Evolutionary conservation across 345 rosid genomes (phyloP).

Genomic region (Adansonia digitata): DNA sequence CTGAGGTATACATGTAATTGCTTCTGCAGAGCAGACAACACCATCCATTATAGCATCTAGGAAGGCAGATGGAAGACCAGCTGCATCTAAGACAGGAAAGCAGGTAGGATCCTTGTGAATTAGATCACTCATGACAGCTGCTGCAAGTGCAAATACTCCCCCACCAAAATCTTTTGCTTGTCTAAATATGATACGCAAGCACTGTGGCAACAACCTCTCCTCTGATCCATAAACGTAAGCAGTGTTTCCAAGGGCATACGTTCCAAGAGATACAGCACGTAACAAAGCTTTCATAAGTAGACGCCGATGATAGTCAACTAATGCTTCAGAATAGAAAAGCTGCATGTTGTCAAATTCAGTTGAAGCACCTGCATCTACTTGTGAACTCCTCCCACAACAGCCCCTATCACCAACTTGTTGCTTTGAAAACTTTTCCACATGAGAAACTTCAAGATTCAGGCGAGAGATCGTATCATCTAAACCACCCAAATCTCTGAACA

Average conservation of each 20-base stretch:
- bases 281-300: constrained; percentile 74
- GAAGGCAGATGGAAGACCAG: constrained; percentile 89
- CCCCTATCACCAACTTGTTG: constrained; percentile 50
- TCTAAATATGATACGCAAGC: constrained; percentile 72
- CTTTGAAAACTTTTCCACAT: constrained; percentile 49
- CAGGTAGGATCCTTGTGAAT: constrained; percentile 97
- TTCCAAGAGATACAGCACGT: constrained; percentile 90
- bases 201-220: constrained; percentile 81
- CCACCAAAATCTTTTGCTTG: constrained; percentile 94
- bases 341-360: constrained; percentile 50
- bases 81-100: constrained; percentile 75
- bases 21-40: constrained; percentile 80
- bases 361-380: constrained; percentile 33
- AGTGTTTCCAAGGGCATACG: constrained; percentile 88
- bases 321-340: constrained; percentile 75
- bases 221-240: constrained; percentile 73
- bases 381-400: constrained; percentile 34
- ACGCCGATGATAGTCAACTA: constrained; percentile 71
- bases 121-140: constrained; percentile 92
- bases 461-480: constrained; percentile 88
- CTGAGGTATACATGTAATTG: constrained; percentile 92
- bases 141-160: constrained; percentile 94
- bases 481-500: constrained; percentile 96
- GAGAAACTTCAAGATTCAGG: constrained; percentile 71
- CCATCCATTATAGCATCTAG: constrained; percentile 89